phyloP scores from a whole-genome alignment of 2,329 filamentous ascomycete species.

The Penicillium aurantiogriseum region DNA sequence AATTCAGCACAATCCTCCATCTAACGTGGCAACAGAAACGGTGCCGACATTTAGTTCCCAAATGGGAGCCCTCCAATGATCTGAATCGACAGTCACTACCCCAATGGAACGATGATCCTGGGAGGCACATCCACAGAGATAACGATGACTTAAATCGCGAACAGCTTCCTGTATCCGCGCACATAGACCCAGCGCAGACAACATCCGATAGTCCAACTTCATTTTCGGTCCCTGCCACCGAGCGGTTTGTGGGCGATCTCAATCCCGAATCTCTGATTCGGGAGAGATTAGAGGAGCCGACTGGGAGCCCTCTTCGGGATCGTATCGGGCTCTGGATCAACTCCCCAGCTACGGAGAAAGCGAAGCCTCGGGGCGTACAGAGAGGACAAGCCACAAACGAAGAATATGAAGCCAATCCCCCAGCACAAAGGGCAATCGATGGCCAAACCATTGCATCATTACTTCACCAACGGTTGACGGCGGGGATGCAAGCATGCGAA shows the following conservation, averaged over 20 bases:
- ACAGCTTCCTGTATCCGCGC: background rate
- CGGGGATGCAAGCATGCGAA: constrained; percentile 28
- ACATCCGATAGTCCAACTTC: constrained; percentile 8
- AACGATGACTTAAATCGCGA: background rate
- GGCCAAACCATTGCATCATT: constrained; percentile 14
- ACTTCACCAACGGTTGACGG: constrained; percentile 26
- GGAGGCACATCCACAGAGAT: background rate
- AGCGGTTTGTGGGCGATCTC: constrained; percentile 42
- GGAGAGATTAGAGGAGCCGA: constrained; percentile 29
- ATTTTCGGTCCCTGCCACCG: constrained; percentile 17
- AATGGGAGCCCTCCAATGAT: constrained; percentile 10
- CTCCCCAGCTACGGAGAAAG: constrained; percentile 17
- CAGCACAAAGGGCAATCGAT: constrained; percentile 1
- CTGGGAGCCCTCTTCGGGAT: constrained; percentile 27
- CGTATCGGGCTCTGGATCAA: constrained; percentile 37
- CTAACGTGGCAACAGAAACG: constrained; percentile 29
- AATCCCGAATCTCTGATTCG: constrained; percentile 43
- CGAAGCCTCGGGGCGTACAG: constrained; percentile 2
- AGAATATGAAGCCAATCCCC: background rate
- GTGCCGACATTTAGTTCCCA: constrained; percentile 28
- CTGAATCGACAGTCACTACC: background rate
- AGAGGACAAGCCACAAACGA: constrained; percentile 1
- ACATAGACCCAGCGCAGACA: background rate
- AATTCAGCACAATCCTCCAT: background rate
- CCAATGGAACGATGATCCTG: background rate